Evolutionary conservation across 2,329 filamentous ascomycete genomes (phyloP).

Genomic region (Blastomyces silverae): DNA sequence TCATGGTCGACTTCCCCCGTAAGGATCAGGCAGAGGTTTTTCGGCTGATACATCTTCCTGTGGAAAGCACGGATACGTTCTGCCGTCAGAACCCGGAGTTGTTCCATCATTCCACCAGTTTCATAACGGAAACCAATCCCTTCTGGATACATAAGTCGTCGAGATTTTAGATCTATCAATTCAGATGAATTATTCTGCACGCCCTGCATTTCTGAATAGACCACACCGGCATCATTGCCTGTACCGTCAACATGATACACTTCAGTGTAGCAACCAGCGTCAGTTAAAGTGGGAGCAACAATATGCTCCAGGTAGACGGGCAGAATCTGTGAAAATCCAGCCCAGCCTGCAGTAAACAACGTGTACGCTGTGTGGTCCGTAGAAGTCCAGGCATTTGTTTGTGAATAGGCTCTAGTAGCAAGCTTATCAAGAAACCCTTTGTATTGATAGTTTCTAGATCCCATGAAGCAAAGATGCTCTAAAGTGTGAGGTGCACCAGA

Average conservation of each 20-base stretch:
- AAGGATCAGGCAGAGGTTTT: slow-evolving; percentile 84
- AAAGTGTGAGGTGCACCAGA: slow-evolving; percentile 84
- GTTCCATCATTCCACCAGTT: slow-evolving; percentile 95
- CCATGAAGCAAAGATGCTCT: slow-evolving; percentile 81
- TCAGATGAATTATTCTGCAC: slow-evolving; percentile 78
- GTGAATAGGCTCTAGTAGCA: slow-evolving; percentile 84
- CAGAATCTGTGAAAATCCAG: slow-evolving; percentile 88
- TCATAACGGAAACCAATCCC: slow-evolving; percentile 92
- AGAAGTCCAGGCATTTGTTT: slow-evolving; percentile 94
- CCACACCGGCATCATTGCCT: slow-evolving; percentile 91
- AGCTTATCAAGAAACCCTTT: slow-evolving; percentile 94
- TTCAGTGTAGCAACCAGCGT: slow-evolving; percentile 88
- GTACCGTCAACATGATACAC: slow-evolving; percentile 92
- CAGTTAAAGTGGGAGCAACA: slow-evolving; percentile 81
- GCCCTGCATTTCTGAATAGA: slow-evolving; percentile 98
- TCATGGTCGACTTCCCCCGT: slow-evolving; percentile 85
- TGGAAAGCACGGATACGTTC: slow-evolving; percentile 94
- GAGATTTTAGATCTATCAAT: slow-evolving; percentile 78
- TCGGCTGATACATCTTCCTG: slow-evolving; percentile 94
- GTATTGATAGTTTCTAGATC: slow-evolving; percentile 86
- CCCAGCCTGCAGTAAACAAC: slow-evolving; percentile 91
- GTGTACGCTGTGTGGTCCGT: slow-evolving; percentile 96
- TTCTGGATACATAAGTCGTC: slow-evolving; percentile 76
- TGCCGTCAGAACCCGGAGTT: slow-evolving; percentile 74
- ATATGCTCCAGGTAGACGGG: slow-evolving; percentile 95